Evolutionary conservation across 352 stramenopile species (phyloP).

Genomic region (Pythium vanterpoolii): DNA sequence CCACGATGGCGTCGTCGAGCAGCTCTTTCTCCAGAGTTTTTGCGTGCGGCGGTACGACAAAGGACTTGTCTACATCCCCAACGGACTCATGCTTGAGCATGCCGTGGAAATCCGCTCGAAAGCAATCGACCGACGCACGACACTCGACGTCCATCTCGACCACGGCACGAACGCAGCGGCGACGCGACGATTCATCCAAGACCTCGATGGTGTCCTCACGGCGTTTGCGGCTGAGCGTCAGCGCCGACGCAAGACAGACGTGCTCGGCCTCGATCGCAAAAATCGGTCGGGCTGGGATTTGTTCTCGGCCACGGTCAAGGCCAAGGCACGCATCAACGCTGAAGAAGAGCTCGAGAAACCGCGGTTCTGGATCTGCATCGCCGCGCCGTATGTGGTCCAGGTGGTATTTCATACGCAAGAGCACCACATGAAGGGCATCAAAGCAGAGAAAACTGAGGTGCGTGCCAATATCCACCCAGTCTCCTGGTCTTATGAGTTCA

Average conservation of each 20-base stretch:
- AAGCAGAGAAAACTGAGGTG: constrained; percentile 71
- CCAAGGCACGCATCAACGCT: constrained; percentile 28
- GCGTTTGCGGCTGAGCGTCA: constrained; percentile 15
- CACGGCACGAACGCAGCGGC: constrained; percentile 42
- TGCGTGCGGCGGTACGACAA: constrained; percentile 82
- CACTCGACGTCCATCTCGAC: constrained; percentile 55
- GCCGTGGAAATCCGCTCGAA: constrained; percentile 70
- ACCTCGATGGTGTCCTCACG: constrained; percentile 53
- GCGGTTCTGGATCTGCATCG: constrained; percentile 72
- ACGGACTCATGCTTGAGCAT: constrained; percentile 74
- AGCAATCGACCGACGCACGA: constrained; percentile 46
- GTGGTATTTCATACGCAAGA: constrained; percentile 76
- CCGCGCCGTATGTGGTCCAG: constrained; percentile 63
- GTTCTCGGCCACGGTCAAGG: constrained; percentile 38
- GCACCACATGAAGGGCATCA: constrained; percentile 52
- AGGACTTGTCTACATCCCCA: constrained; percentile 75
- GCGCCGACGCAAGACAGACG: constrained; percentile 28
- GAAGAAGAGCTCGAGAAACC: constrained; percentile 31
- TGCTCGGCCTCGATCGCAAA: constrained; percentile 48
- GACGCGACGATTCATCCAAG: constrained; percentile 72
- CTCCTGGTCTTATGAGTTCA: neutral
- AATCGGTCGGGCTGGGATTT: constrained; percentile 39
- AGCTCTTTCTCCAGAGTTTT: constrained; percentile 80
- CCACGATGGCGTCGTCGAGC: constrained; percentile 79
- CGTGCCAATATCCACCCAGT: neutral